Conservation (phyloP, 305 asterid species). For the Salvia sclarea region DNA sequence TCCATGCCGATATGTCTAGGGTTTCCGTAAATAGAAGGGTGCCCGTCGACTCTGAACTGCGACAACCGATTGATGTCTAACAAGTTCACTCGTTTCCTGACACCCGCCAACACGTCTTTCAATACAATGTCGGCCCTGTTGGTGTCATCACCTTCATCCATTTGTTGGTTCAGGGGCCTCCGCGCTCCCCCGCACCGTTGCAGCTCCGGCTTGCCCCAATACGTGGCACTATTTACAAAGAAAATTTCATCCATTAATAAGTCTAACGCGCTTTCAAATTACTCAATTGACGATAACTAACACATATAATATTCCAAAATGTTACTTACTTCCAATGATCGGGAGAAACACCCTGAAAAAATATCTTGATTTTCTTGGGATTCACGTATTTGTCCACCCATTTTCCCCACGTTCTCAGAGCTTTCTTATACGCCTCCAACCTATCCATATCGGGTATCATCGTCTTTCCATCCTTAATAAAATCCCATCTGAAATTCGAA, state of each 20-base stretch:
- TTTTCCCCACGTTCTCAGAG: conserved; percentile 38
- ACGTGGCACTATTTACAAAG: conserved; percentile 23
- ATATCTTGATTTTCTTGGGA: conserved; percentile 14
- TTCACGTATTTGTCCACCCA: conserved; percentile 36
- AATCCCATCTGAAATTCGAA: conserved; percentile 41
- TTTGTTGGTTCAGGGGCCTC: conserved; percentile 14
- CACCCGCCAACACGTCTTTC: conserved; percentile 21
- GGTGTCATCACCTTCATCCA: not conserved
- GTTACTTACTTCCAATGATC: conserved; percentile 49
- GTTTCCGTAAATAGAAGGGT: conserved; percentile 44
- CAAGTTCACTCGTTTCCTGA: conserved; percentile 29
- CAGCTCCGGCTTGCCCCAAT: conserved; percentile 38
- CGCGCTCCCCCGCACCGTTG: conserved; percentile 32
- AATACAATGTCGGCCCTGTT: conserved; percentile 28
- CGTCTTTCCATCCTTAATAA: conserved; percentile 26
- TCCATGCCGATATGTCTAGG: conserved; percentile 36
- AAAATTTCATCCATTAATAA: too few species aligned
- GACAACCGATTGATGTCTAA: conserved; percentile 34
- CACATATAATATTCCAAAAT: too few species aligned
- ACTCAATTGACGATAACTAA: too few species aligned
- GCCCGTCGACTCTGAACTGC: conserved; percentile 42
- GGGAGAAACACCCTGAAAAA: conserved; percentile 48
- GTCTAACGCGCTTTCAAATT: too few species aligned
- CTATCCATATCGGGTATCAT: conserved; percentile 32
- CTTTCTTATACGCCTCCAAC: conserved; percentile 38